Evolutionary conservation across 176 grass and related monocot species (phyloP).

Genomic region (Aegilops sharonensis): DNA sequence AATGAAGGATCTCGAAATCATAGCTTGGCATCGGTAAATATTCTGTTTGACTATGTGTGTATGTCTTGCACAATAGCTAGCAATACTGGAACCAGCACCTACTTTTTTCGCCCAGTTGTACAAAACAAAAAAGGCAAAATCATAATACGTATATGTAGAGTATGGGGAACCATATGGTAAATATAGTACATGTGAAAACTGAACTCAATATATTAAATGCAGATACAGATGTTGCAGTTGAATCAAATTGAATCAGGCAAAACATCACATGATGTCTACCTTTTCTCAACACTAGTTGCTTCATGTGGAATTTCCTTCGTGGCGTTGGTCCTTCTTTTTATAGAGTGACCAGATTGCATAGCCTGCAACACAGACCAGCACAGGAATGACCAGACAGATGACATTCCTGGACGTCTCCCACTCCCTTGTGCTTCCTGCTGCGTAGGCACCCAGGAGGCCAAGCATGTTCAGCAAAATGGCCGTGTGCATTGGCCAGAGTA

Average conservation of each 20-base stretch:
- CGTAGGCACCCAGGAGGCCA: slow-evolving; percentile 43
- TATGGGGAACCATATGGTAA: not conserved
- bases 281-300: not conserved
- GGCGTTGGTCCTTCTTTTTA: not conserved
- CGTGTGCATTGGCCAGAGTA: slow-evolving; percentile 22
- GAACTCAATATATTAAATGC: not conserved
- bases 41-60: not conserved
- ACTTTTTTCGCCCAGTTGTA: not conserved
- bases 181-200: not conserved
- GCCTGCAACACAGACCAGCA: slow-evolving; percentile 1
- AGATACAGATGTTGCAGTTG: not conserved
- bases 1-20: not conserved
- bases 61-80: not conserved
- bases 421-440: slow-evolving; percentile 35
- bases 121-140: not conserved
- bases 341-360: not conserved
- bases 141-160: not conserved
- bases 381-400: slow-evolving; percentile 27
- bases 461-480: slow-evolving; percentile 35
- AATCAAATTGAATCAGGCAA: not conserved
- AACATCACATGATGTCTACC: not conserved
- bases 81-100: not conserved
- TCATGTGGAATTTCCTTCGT: not conserved
- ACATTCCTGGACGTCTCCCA: slow-evolving; percentile 26
- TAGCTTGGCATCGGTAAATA: not conserved